Percentiles rank a stretch among this genome's conserved stretches.
These are phyloP conservation scores for Aspergillus indologenus DNA, from an alignment of 495 filamentous ascomycete genomes.

Conservation along the genomic window DNA sequence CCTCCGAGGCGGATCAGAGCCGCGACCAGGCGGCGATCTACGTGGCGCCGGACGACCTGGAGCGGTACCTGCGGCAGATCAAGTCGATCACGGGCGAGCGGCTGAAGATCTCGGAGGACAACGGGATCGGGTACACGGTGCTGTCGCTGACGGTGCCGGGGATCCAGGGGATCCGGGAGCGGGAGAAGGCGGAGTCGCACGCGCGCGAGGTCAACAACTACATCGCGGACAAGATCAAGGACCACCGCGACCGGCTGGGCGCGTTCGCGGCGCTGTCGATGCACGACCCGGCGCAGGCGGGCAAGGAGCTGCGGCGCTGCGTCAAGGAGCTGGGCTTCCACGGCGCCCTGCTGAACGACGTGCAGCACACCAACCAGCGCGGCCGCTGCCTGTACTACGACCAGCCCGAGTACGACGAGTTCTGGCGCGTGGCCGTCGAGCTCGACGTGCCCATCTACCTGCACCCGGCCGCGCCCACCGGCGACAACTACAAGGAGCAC, in stretches of 20 bases:
- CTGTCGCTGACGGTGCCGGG: slow-evolving; percentile 47
- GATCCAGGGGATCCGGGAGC: slow-evolving; percentile 41
- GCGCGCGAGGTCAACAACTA: slow-evolving; percentile 46
- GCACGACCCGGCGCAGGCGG: slow-evolving; percentile 43
- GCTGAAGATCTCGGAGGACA: slow-evolving; percentile 40
- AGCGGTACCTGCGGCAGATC: slow-evolving; percentile 24
- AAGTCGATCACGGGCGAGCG: slow-evolving; percentile 39
- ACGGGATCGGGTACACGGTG: slow-evolving; percentile 53
- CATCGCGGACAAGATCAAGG: slow-evolving; percentile 40
- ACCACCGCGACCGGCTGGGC: slow-evolving; percentile 38
- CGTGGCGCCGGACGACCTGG: slow-evolving; percentile 17
- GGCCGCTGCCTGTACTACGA: slow-evolving; percentile 33
- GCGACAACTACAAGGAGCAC: slow-evolving; percentile 21
- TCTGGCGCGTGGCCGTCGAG: slow-evolving; percentile 46
- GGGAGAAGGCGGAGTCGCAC: slow-evolving; percentile 17
- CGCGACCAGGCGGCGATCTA: slow-evolving; percentile 24
- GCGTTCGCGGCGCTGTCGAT: slow-evolving; percentile 44
- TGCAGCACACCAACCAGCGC: slow-evolving; percentile 24
- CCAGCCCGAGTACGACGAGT: slow-evolving; percentile 42
- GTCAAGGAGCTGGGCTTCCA: slow-evolving; percentile 48
- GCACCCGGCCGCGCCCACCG: slow-evolving; percentile 41
- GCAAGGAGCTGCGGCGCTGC: slow-evolving; percentile 44
- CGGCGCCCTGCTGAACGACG: slow-evolving; percentile 51
- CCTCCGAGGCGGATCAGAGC: slow-evolving; percentile 22
- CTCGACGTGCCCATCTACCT: slow-evolving; percentile 56